Base-by-base conservation (phyloP, 306 rosid genomes). In the Amphicarpaea edgeworthii region DNA sequence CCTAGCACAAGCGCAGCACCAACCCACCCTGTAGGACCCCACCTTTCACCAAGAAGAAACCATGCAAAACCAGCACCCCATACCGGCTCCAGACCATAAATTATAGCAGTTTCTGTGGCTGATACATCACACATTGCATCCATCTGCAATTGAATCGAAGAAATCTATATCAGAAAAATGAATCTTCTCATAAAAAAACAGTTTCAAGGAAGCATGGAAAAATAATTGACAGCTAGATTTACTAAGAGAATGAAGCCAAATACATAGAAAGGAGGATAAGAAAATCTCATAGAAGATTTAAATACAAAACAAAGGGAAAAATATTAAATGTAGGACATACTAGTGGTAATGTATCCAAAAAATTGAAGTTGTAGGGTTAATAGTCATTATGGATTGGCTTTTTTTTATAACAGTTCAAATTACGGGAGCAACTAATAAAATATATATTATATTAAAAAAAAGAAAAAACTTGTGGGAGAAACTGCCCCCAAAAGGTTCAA, bases 21-120 rank as follows among this genome's bases (percentile, higher is more conserved):
- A 78, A 88, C 70, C 93, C 97, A 91, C 51, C 90, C 97, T 24
- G 53, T 61, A 46, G 81, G 26, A 65, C 93, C 91, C 95, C 93
- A 91, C 80, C 93, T 89, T 85, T 91, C 97, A 46, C 95, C 95
- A 38, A 91, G 91, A 64, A 91, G 85, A 80, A 89, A 78, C 97
- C 97, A 91, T 8, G 95, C 91, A 74, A 89, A 86, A 30, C 86
- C 87, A 63, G 93, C 93, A 63, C 97, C 95, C 97, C 95, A 89
- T 20, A 91, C 87, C 5, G 95, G 97, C 84, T 91, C 93, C 83
- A 89, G 86, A 45, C 93, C 83, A 79, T 91, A 91, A 47, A 89
- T 89, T 69, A 91, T 79, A 49, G 93, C 93, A 45, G 93, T 88
- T 83, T 91, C 91, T 11, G 95, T 80, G 40, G 95, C 97, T 47